Base-by-base conservation (phyloP, 2,329 filamentous ascomycete species). In the Diatrype stigma region DNA sequence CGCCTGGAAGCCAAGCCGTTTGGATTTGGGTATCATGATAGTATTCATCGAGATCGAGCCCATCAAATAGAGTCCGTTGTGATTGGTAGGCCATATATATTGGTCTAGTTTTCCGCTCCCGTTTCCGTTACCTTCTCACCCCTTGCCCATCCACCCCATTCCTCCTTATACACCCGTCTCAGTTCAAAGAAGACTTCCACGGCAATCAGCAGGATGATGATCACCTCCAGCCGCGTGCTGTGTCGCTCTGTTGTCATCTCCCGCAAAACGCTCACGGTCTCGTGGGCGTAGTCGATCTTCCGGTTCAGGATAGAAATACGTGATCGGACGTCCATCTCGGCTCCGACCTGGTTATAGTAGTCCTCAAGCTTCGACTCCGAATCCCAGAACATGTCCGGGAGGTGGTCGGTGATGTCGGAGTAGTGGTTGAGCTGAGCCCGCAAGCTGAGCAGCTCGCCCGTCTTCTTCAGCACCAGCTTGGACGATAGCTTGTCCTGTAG, bases 301-400 rank as follows among this genome's bases (percentile, higher is more conserved):
- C 96, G 90, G 68, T 99, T 99, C 60, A 97, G 73, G 17, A 90
- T 85, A 62, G 89, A 89, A 72, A 97, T 97, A 47, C 94, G 82
- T 23, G 94, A 89, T 32, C 89, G 89, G 22, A 97, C 92, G 69
- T 97, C 94, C 34, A 99, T 79, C 1, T 91, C 90, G 49, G 86
- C 84, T 38, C 93, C 92, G 38, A 96, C 90, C 68, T 94, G 89
- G 60, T 96, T 92, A 69, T 97, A 99, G 72, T 96, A 97, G 28
- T 87, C 88, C 68, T 96, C 94, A 2, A 99, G 78, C 1, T 91
- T 89, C 2, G 96, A 82, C 68, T 96, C 92, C 61, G 94, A 87
- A 68, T 99, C 94, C 94, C 94, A 99, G 73, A 99, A 96, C 44
- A 97, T 84, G 70, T 99, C 94, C 0, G 94, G 94, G 17, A 97